Base-by-base conservation (phyloP, 139 green algal species). In the Asterochloris sp. region DNA sequence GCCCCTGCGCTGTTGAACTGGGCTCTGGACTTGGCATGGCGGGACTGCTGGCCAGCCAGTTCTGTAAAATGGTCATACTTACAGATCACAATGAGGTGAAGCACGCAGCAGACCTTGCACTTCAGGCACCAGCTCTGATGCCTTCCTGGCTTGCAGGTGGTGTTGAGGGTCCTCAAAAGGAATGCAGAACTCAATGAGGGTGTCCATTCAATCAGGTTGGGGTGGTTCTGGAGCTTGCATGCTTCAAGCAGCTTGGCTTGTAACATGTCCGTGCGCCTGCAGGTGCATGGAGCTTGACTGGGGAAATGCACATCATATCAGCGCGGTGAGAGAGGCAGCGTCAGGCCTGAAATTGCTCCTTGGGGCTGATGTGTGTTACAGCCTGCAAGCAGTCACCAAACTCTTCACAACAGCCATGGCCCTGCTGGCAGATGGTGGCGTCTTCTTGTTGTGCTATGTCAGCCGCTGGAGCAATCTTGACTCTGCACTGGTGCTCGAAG, bases 201-300 rank as follows among this genome's bases (percentile, higher is more conserved):
- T 12, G 11, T 64, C 9, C 78, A 83, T 24, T 62, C 13, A 9
- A 74, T 84, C 73, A 84, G 74, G 81, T 76, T 17, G 28, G 76
- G 54, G 17, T 71, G 19, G 4, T 2, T 21, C 66, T 29, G 19
- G 12, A 66, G 16, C 21, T 14, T 17, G 13, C 29, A 79, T 38
- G 73, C 26, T 62, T 23, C 9, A 24, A 60, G 26, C 73, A 60
- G 73, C 73, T 61, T 62, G 28, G 11, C 12, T 77, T 14, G 60
- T 61, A 24, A 16, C 38, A 54, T 54, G 38, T 13, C n/a, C 15
- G 38, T 28, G 60, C 13, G 17, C 8, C 10, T 62, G 62, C 81
- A 84, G 71, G 26, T 86, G 82, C 61, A 62, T 83, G 61, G 74
- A 78, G 26, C 76, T 86, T 26, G 82, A 86, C 73, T 86, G 82